Conservation (phyloP, 2,329 filamentous ascomycete species). For the Epicoccum nigrum region DNA sequence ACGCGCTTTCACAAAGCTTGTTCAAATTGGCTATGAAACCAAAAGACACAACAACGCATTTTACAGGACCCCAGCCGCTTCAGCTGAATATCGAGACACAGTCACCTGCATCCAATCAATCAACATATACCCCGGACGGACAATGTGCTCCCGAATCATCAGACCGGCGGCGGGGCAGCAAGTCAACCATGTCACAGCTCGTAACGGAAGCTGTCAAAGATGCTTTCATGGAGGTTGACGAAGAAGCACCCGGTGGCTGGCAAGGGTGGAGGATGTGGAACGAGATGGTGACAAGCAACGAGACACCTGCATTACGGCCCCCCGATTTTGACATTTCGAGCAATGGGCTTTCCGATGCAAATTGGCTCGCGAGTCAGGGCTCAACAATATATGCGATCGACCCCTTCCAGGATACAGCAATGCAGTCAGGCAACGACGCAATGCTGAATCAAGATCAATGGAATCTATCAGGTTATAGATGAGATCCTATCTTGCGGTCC, state of each 20-base stretch:
- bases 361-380: not conserved
- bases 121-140: not conserved
- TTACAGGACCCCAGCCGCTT: not conserved
- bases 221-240: conserved; percentile 38
- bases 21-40: conserved; percentile 18
- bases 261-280: conserved; percentile 39
- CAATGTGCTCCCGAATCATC: not conserved
- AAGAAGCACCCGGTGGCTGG: conserved; percentile 35
- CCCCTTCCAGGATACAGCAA: not conserved
- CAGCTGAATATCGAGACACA: conserved; percentile 1
- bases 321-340: not conserved
- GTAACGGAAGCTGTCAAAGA: conserved; percentile 36
- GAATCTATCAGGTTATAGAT: conserved; percentile 1
- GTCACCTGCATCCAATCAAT: not conserved
- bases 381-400: not conserved
- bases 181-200: conserved; percentile 18
- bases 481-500: too few species aligned
- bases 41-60: not conserved
- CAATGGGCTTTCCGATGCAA: not conserved
- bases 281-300: conserved; percentile 29
- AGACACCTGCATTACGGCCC: not conserved
- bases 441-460: conserved; percentile 2
- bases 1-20: conserved; percentile 28
- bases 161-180: not conserved
- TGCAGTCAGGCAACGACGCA: not conserved